Conservation (phyloP, 352 stramenopile genomes). For the Globisporangium paddicum region DNA sequence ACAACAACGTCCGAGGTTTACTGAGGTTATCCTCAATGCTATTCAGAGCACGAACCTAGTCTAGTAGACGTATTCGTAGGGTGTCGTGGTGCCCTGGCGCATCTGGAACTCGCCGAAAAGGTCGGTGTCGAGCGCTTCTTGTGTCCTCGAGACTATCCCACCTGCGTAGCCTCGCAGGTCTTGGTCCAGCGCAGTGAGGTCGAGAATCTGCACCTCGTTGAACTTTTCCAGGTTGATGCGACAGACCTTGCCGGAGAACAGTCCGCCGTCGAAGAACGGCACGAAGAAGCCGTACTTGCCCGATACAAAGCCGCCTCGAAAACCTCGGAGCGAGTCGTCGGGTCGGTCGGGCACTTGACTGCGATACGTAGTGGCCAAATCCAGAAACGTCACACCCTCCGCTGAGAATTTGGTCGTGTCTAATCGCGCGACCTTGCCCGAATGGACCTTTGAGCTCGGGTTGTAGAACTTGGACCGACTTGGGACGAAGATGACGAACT, state of each 20-base stretch:
- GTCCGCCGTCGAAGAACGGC: constrained; percentile 63
- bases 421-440: constrained; percentile 66
- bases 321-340: constrained; percentile 59
- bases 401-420: constrained; percentile 63
- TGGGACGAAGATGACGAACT: constrained; percentile 67
- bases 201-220: constrained; percentile 69
- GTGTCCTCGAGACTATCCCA: constrained; percentile 43
- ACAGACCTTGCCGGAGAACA: constrained; percentile 69
- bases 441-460: constrained; percentile 23
- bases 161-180: constrained; percentile 43
- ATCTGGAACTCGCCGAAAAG: constrained; percentile 65
- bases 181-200: constrained; percentile 47
- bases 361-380: constrained; percentile 42
- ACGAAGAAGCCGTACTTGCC: constrained; percentile 82
- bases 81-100: constrained; percentile 51
- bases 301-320: constrained; percentile 56
- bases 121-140: constrained; percentile 42
- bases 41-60: background rate
- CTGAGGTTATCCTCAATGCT: background rate
- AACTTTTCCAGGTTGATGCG: constrained; percentile 79
- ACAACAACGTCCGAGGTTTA: no score
- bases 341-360: constrained; percentile 68
- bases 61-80: constrained; percentile 69
- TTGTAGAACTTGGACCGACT: constrained; percentile 34
- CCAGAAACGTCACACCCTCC: constrained; percentile 41